Evolutionary conservation across 1,139 yeast species (phyloP).

Genomic region (Eremothecium sinecaudum): DNA sequence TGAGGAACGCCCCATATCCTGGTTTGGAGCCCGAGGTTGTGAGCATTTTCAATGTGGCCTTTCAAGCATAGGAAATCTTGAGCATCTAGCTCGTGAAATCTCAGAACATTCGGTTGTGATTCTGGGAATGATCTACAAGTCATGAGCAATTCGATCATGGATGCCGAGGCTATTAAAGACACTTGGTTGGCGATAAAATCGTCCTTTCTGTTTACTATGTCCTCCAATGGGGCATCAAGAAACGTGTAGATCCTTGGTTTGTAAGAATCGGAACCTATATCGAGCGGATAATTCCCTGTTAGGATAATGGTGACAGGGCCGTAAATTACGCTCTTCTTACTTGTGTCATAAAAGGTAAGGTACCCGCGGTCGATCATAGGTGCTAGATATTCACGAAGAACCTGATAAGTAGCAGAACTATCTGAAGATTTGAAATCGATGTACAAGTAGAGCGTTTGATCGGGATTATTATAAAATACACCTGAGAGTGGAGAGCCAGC

Average conservation of each 20-base stretch:
- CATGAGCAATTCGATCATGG: conserved; percentile 15
- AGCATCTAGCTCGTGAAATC: conserved; percentile 13
- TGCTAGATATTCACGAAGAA: conserved; percentile 31
- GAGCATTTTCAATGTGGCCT: conserved; percentile 31
- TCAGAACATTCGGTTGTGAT: conserved; percentile 7
- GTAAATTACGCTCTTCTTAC: conserved; percentile 23
- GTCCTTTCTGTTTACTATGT: conserved; percentile 9
- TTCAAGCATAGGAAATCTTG: conserved; percentile 27
- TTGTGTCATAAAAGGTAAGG: conserved; percentile 31
- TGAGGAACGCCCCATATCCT: conserved; percentile 47
- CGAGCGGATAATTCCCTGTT: conserved; percentile 36
- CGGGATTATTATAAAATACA: conserved; percentile 37
- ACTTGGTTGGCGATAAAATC: conserved; percentile 4
- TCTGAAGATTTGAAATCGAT: conserved; percentile 43
- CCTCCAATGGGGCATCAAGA: conserved; percentile 32
- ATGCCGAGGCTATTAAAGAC: conserved; percentile 22
- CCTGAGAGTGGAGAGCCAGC: conserved; percentile 26
- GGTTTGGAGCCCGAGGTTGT: conserved; percentile 32
- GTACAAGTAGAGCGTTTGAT: conserved; percentile 36
- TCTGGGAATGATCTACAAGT: conserved; percentile 10
- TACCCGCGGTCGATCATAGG: conserved; percentile 33
- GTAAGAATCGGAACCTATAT: conserved; percentile 12
- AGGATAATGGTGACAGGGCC: conserved; percentile 40
- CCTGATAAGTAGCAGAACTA: conserved; percentile 29
- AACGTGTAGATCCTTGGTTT: conserved; percentile 28